These are phyloP conservation scores for Asparagopsis taxiformis DNA, from an alignment of 31 red algal genomes.

Conservation along the genomic window DNA sequence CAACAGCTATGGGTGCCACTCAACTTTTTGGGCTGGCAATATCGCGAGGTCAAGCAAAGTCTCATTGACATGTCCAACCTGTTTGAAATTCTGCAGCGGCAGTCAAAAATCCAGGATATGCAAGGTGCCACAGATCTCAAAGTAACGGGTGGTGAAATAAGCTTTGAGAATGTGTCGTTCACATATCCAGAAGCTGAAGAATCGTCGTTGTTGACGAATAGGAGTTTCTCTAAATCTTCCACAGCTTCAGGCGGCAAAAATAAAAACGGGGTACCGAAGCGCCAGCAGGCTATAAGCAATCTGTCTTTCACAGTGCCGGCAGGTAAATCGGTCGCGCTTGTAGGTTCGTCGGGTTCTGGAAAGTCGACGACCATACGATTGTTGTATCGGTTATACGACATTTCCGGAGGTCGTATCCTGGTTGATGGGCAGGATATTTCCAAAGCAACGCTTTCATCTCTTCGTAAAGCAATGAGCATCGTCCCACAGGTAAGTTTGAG, in stretches of 20 bases:
- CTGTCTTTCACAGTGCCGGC: constrained; percentile 79
- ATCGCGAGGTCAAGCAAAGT: constrained; percentile 87
- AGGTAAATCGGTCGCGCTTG: constrained; percentile 80
- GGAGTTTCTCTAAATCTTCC: not conserved
- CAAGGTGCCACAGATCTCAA: constrained; percentile 39
- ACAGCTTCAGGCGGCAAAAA: too few relatives aligned
- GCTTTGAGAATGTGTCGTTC: constrained; percentile 91
- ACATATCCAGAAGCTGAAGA: constrained; percentile 58
- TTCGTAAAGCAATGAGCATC: constrained; percentile 79
- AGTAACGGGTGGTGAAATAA: constrained; percentile 66
- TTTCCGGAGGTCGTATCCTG: constrained; percentile 62
- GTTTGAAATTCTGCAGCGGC: constrained; percentile 55
- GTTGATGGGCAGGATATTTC: constrained; percentile 93
- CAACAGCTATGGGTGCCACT: constrained; percentile 92
- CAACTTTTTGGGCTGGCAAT: constrained; percentile 95
- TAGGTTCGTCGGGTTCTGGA: constrained; percentile 85
- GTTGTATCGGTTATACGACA: constrained; percentile 84
- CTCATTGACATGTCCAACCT: constrained; percentile 92
- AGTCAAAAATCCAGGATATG: constrained; percentile 44
- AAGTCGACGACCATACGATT: constrained; percentile 78
- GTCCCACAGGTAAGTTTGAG: constrained; percentile 65
- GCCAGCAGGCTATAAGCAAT: constrained; percentile 33
- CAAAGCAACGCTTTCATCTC: constrained; percentile 52
- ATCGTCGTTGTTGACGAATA: constrained; percentile 13
- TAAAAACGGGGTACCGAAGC: not conserved